Conservation (phyloP, 169 alveolate genomes). For the Eimeria maxima region DNA sequence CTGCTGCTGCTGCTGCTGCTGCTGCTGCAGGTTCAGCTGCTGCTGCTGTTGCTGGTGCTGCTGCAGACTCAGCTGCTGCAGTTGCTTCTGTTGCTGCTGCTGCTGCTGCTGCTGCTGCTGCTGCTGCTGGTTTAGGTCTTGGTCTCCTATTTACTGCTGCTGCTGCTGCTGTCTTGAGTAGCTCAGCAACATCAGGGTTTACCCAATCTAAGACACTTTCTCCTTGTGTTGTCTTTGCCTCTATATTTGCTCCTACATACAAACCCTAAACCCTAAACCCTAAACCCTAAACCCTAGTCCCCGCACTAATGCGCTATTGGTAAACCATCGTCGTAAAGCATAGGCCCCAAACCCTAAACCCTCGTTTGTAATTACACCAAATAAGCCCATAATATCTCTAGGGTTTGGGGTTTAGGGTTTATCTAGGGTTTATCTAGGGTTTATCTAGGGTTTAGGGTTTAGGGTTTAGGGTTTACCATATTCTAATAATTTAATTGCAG, state of each 20-base stretch:
- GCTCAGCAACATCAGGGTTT: neutral
- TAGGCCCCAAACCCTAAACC: conserved; percentile 31
- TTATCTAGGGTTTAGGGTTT: conserved; percentile 33
- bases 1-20: too few relatives aligned
- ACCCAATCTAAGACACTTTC: conserved; percentile 13
- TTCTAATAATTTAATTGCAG: neutral
- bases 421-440: too few relatives aligned
- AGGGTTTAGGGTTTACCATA: conserved; percentile 9
- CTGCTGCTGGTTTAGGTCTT: neutral
- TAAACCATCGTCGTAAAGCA: neutral
- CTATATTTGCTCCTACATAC: neutral
- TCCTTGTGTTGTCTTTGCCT: neutral
- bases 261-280: neutral
- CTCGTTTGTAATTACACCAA: neutral
- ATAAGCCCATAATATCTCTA: neutral
- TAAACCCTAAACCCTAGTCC: neutral
- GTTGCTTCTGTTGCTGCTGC: too few relatives aligned
- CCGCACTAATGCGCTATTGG: neutral
- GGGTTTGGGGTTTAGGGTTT: neutral
- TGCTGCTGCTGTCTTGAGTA: neutral
- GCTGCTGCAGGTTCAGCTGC: neutral
- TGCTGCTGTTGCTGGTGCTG: neutral
- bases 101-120: neutral
- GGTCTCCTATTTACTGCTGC: neutral
- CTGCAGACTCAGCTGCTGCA: too few relatives aligned